Evolutionary conservation across 345 rosid genomes (phyloP).

Genomic region (Leavenworthia alabamica): DNA sequence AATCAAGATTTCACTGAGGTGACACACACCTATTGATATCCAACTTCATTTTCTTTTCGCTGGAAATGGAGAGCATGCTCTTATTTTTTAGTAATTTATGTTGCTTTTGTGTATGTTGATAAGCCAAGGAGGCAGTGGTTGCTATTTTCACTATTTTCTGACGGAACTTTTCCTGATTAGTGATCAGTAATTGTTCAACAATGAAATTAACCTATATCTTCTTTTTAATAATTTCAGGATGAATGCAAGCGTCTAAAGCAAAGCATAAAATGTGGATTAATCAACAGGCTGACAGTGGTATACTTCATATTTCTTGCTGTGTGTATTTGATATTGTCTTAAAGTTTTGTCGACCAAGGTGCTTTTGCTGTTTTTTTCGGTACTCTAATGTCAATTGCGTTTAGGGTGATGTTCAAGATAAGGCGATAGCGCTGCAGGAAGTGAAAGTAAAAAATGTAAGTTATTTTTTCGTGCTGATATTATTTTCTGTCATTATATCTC

Average conservation of each 20-base stretch:
- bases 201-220: conserved; percentile 1
- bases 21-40: conserved; percentile 13
- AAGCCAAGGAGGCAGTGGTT: no score
- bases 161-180: no score
- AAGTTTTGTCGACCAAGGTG: not conserved
- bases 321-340: not conserved
- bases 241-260: conserved; percentile 97
- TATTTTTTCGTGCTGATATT: not conserved
- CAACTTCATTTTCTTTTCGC: not conserved
- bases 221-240: conserved; percentile 48
- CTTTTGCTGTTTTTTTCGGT: not conserved
- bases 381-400: conserved; percentile 30
- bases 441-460: conserved; percentile 92
- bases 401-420: conserved; percentile 94
- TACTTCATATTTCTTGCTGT: conserved; percentile 10
- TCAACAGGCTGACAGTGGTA: conserved; percentile 89
- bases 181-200: not conserved
- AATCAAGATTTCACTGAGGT: conserved; percentile 99
- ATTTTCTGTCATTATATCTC: not conserved
- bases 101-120: conserved; percentile 22
- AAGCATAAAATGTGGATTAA: conserved; percentile 94
- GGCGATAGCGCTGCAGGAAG: conserved; percentile 82
- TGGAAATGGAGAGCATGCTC: not conserved
- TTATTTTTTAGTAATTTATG: not conserved
- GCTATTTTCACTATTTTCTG: no score